Conservation (phyloP, 176 grass and related monocot species). For the Paspalum notatum region DNA sequence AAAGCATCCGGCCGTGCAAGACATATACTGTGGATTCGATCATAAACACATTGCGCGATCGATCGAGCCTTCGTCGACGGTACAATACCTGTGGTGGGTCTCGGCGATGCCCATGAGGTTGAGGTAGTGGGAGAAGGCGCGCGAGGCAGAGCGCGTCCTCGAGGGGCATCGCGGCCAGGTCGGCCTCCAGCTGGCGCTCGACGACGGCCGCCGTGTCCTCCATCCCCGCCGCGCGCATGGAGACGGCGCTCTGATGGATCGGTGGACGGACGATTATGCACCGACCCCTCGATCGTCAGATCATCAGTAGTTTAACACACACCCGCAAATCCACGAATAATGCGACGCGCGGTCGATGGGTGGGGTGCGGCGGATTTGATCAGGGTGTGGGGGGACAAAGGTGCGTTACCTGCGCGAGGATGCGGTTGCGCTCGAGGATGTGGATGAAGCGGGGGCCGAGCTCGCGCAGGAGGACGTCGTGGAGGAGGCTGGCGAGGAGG, state of each 20-base stretch:
- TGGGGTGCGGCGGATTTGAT: background rate
- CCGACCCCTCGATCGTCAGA: background rate
- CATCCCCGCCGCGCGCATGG: conserved; percentile 75
- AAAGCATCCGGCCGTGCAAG: too few relatives aligned
- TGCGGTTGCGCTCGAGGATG: conserved; percentile 71
- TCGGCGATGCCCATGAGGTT: conserved; percentile 89
- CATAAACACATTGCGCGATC: too few relatives aligned
- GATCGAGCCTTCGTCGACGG: background rate
- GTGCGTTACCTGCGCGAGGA: conserved; percentile 71
- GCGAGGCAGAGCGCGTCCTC: conserved; percentile 76
- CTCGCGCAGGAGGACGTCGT: conserved; percentile 87
- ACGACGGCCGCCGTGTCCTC: conserved; percentile 72
- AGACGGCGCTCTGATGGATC: conserved; percentile 63
- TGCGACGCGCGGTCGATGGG: background rate
- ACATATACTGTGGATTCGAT: too few relatives aligned
- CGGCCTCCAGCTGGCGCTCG: conserved; percentile 73
- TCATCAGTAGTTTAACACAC: background rate
- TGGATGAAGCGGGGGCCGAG: conserved; percentile 84
- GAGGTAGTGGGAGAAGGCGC: conserved; percentile 91
- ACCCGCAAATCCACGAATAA: too few relatives aligned
- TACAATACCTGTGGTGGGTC: conserved; percentile 71
- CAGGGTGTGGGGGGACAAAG: background rate
- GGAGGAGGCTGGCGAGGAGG: conserved; percentile 83
- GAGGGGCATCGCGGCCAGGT: conserved; percentile 75
- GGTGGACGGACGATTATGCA: background rate